Evolutionary conservation across 805 yeast species (phyloP), one percentile per base, ranked within the genome.

Genomic region (Candida sakaeoensis): DNA sequence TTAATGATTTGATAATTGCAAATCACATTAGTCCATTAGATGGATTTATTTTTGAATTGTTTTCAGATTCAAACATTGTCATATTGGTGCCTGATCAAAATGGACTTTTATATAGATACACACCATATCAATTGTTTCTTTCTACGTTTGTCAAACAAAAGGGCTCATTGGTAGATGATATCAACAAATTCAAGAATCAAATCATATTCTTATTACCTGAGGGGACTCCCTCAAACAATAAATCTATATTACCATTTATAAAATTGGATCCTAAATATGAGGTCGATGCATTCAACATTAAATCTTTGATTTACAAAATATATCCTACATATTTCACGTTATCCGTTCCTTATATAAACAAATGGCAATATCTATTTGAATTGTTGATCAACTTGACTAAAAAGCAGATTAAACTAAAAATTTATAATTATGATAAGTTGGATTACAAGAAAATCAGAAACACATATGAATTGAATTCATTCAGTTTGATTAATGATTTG

Each of bases 171-270:
- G 43, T 58, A 8, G 41, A 43, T 8, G 60, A 57, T 28, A 40
- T 63, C 16, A 32, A 49, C 1, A 47, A 55, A 21, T 51, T 60
- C 15, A 54, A 57, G 3, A 65, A 69, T n/a, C 70, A 73, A 30
- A 62, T 54, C 0, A 68, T 79, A 3, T 80, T 73, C 38, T 49
- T 84, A 16, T 78, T 88, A 42, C 70, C 82, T 2, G 97, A 89
- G 53, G 95, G 95, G 0, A 85, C 95, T 0, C 72, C 95, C 0
- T 79, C 95, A 0, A 91, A 90, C 55, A 93, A 95, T 37, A 80
- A 80, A 45, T 80, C 89, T 0, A 54, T 90, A 1, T 68, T 90
- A 45, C 79, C 87, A 3, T 74, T 85, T 40, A 63, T 65, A 25
- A 35, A 43, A 4, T 40, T 53, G 17, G 33, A 42, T 16, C 14